A percentile compares a stretch with the other conserved stretches of the same genome.
These are phyloP conservation scores for Endothia cerciana DNA, from an alignment of 2,329 filamentous ascomycete species.

Conservation along the genomic window DNA sequence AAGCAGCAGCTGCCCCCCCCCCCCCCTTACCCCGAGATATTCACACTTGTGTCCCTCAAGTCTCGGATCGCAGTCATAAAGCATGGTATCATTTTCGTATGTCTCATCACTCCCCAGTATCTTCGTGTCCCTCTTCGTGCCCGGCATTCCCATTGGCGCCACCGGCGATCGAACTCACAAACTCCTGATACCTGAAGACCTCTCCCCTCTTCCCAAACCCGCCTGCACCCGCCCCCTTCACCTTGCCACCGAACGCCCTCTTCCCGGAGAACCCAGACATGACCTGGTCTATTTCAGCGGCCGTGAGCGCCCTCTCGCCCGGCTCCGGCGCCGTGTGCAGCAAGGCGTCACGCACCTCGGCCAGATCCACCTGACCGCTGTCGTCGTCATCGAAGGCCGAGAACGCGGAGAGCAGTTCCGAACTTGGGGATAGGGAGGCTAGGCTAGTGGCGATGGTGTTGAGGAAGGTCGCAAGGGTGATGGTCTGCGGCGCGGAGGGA, in stretches of 20 bases:
- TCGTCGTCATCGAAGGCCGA: conserved; percentile 96
- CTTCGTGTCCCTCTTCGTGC: conserved; percentile 29
- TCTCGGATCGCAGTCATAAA: neutral
- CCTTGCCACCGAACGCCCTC: conserved; percentile 78
- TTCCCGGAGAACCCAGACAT: conserved; percentile 83
- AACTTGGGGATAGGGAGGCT: conserved; percentile 72
- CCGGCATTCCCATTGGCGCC: conserved; percentile 49
- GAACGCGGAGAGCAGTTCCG: conserved; percentile 86
- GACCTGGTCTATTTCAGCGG: conserved; percentile 82
- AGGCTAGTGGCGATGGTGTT: conserved; percentile 79
- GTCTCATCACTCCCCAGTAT: conserved; percentile 32
- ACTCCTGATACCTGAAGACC: conserved; percentile 92
- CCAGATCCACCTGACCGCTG: conserved; percentile 86
- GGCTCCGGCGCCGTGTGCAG: conserved; percentile 80
- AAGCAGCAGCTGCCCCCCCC: neutral
- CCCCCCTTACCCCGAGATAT: neutral
- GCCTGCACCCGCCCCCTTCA: conserved; percentile 51
- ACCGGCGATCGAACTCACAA: conserved; percentile 69
- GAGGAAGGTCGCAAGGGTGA: conserved; percentile 84
- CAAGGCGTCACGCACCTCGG: conserved; percentile 80
- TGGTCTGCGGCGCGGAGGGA: conserved; percentile 68
- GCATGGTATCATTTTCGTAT: conserved; percentile 3
- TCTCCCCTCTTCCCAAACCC: conserved; percentile 72
- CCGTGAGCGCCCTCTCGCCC: conserved; percentile 66
- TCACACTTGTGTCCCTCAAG: neutral